Percentiles rank a stretch among this genome's conserved stretches.
These are phyloP conservation scores for Hippophae tibetana DNA, from an alignment of 306 rosid genomes.

Conservation along the genomic window DNA sequence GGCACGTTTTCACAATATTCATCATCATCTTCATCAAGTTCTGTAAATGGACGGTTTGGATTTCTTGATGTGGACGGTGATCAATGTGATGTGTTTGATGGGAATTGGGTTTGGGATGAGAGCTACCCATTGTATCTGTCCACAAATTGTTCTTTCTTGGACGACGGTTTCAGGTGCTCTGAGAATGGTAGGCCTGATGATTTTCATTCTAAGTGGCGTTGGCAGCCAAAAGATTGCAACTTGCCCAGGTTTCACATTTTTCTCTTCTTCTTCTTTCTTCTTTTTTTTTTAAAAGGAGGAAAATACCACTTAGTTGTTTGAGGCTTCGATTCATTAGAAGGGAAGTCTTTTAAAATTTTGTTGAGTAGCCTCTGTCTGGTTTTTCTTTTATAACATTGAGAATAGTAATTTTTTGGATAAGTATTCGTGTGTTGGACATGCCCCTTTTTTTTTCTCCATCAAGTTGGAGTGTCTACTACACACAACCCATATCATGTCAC, in stretches of 20 bases:
- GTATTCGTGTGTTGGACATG: no score
- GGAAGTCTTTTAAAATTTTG: no score
- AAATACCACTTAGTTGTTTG: conserved; percentile 8
- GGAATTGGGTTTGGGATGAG: conserved; percentile 92
- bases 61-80: conserved; percentile 44
- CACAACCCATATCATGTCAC: no score
- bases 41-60: conserved; percentile 19
- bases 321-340: neutral
- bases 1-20: conserved; percentile 14
- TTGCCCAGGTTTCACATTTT: conserved; percentile 58
- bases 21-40: conserved; percentile 4
- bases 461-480: no score
- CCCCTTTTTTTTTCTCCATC: no score
- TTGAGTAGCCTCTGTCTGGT: no score
- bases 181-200: conserved; percentile 67
- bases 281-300: neutral
- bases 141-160: conserved; percentile 50
- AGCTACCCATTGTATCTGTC: conserved; percentile 67
- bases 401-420: no score
- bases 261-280: neutral
- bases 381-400: no score
- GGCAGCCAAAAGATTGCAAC: conserved; percentile 78
- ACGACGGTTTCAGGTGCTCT: conserved; percentile 66
- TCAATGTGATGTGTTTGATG: conserved; percentile 58
- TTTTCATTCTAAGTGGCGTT: conserved; percentile 76